Percentiles rank a stretch among this genome's conserved stretches.
These are phyloP conservation scores for Wallemia mellicola DNA, from an alignment of 1,284 basidiomycete genomes.

Conservation along the genomic window DNA sequence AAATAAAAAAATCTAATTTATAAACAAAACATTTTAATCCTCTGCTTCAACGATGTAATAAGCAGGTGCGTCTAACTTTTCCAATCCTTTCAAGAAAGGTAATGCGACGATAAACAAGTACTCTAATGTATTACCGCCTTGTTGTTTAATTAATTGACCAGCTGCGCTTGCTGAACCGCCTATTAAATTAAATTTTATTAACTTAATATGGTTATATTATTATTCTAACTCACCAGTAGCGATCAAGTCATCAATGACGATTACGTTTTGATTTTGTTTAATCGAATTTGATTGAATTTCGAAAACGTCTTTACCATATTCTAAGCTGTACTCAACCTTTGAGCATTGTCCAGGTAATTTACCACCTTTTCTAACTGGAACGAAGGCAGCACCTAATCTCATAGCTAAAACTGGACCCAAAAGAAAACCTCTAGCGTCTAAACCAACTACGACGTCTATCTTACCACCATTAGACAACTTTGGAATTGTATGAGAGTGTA, in stretches of 20 bases:
- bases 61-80: conserved; percentile 53
- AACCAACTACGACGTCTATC: conserved; percentile 78
- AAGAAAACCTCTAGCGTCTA: conserved; percentile 90
- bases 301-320: conserved; percentile 76
- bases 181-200: background rate
- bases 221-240: conserved; percentile 47
- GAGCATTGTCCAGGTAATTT: conserved; percentile 73
- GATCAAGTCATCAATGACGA: conserved; percentile 85
- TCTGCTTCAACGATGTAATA: conserved; percentile 57
- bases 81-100: conserved; percentile 44
- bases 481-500: conserved; percentile 37
- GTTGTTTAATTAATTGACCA: conserved; percentile 56
- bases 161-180: conserved; percentile 86
- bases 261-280: conserved; percentile 45
- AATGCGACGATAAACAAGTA: conserved; percentile 86
- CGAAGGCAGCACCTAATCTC: conserved; percentile 74
- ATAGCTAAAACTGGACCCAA: conserved; percentile 76
- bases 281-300: conserved; percentile 84
- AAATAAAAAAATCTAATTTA: background rate
- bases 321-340: conserved; percentile 57
- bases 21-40: conserved; percentile 20
- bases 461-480: conserved; percentile 25
- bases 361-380: conserved; percentile 77
- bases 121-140: conserved; percentile 57
- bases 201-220: background rate